phyloP scores from a whole-genome alignment of 2,329 filamentous ascomycete species.

The Piedraia hortae region DNA sequence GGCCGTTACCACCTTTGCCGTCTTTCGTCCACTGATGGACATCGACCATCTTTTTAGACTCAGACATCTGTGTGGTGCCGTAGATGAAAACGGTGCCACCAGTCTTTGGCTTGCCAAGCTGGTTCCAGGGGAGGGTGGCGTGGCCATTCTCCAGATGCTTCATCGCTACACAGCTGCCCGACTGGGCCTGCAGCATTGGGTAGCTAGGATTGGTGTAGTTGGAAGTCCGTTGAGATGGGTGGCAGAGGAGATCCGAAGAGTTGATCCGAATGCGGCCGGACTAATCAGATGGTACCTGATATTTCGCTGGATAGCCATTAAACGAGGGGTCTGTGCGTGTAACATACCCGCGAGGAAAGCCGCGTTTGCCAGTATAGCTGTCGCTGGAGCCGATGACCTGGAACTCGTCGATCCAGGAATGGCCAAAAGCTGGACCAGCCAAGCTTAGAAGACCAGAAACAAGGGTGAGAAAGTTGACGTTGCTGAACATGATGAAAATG shows the following conservation, averaged over 20 bases:
- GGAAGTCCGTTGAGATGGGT: too few relatives aligned
- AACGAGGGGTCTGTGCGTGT: conserved; percentile 28
- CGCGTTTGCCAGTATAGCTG: too few relatives aligned
- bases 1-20: conserved; percentile 55
- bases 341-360: conserved; percentile 48
- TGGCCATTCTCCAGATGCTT: conserved; percentile 25
- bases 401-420: too few relatives aligned
- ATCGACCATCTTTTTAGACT: conserved; percentile 28
- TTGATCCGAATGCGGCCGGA: conserved; percentile 23
- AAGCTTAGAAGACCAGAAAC: too few relatives aligned
- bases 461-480: too few relatives aligned
- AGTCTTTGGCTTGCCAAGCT: conserved; percentile 17
- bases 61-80: conserved; percentile 20
- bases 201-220: too few relatives aligned
- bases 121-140: conserved; percentile 16
- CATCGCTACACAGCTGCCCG: conserved; percentile 21
- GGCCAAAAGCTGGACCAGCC: too few relatives aligned
- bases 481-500: too few relatives aligned
- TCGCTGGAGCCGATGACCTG: conserved; percentile 41
- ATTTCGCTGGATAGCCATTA: conserved; percentile 24
- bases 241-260: too few relatives aligned
- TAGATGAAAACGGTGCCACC: conserved; percentile 22
- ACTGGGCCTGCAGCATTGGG: too few relatives aligned
- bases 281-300: conserved; percentile 32
- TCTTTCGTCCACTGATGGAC: conserved; percentile 62